A percentile compares a stretch with the other conserved stretches of the same genome.
These are phyloP conservation scores for Alternaria brassicicola DNA, from an alignment of 2,329 filamentous ascomycete species.

Conservation along the genomic window DNA sequence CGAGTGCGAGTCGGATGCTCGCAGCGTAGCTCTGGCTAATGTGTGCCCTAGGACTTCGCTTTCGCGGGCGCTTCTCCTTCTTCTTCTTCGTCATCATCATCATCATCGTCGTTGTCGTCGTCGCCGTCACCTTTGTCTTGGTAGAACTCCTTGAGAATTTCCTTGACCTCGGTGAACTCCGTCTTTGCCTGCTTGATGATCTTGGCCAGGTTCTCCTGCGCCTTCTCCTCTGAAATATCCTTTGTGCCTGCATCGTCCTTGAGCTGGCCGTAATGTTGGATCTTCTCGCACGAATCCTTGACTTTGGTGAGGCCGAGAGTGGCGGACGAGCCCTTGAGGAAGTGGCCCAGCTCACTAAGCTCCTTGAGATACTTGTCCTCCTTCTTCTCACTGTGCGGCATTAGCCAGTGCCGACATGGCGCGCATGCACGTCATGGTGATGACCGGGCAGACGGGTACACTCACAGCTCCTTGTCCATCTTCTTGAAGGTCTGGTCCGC, in stretches of 20 bases:
- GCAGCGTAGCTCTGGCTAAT: slow-evolving; percentile 7
- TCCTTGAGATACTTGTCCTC: slow-evolving; percentile 64
- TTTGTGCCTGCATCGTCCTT: slow-evolving; percentile 77
- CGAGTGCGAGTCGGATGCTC: slow-evolving; percentile 16
- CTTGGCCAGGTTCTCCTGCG: slow-evolving; percentile 70
- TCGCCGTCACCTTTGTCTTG: slow-evolving; percentile 52
- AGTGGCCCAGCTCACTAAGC: slow-evolving; percentile 87
- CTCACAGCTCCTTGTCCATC: slow-evolving; percentile 86
- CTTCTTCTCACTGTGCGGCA: slow-evolving; percentile 62
- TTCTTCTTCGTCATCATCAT: slow-evolving; percentile 48
- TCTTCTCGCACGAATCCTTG: slow-evolving; percentile 92
- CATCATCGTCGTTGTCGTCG: slow-evolving; percentile 19
- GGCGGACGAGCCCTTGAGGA: slow-evolving; percentile 95
- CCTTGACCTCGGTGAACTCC: slow-evolving; percentile 77
- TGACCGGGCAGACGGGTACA: slow-evolving; percentile 29
- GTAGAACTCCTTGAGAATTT: slow-evolving; percentile 74
- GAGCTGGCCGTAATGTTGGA: slow-evolving; percentile 86
- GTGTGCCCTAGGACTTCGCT: background rate
- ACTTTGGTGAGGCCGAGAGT: slow-evolving; percentile 91
- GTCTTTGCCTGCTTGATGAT: slow-evolving; percentile 74
- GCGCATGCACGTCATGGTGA: slow-evolving; percentile 1
- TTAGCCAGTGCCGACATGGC: slow-evolving; percentile 15
- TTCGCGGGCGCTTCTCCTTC: slow-evolving; percentile 11
- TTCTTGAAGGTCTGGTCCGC: slow-evolving; percentile 82
- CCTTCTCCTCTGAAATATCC: slow-evolving; percentile 68